Evolutionary conservation across 768 basidiomycete genomes (phyloP).

Genomic region (Pholiota microspora): DNA sequence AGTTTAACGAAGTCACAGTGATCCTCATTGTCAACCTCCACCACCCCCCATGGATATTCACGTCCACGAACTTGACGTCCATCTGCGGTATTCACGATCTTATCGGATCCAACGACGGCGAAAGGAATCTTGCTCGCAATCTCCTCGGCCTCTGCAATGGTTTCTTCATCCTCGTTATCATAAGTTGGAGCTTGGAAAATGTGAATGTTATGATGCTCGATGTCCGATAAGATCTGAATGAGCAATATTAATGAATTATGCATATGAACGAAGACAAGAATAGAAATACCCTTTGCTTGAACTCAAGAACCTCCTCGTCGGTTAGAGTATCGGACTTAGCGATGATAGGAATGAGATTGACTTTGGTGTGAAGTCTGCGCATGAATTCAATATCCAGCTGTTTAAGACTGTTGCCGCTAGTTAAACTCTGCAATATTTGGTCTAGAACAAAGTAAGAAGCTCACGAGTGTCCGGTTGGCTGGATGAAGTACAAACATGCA

Average conservation of each 20-base stretch:
- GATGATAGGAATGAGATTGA: constrained; percentile 98
- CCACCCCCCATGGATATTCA: constrained; percentile 96
- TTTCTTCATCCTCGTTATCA: constrained; percentile 98
- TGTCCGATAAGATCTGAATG: constrained; percentile 83
- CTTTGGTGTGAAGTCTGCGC: constrained; percentile 94
- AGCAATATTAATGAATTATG: constrained; percentile 3
- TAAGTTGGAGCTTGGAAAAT: constrained; percentile 98
- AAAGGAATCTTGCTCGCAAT: constrained; percentile 99
- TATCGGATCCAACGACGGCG: constrained; percentile 94
- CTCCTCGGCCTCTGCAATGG: constrained; percentile 94
- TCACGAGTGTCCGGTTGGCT: constrained; percentile 97
- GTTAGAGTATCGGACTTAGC: constrained; percentile 98
- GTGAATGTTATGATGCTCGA: constrained; percentile 91
- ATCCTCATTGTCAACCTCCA: constrained; percentile 98
- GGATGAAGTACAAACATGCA: constrained; percentile 98
- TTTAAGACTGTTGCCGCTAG: constrained; percentile 64
- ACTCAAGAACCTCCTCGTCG: constrained; percentile 89
- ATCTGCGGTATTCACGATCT: constrained; percentile 75
- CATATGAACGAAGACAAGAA: constrained; percentile 4
- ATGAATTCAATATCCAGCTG: constrained; percentile 99
- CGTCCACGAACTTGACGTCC: constrained; percentile 94
- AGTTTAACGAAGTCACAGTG: constrained; percentile 99
- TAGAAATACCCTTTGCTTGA: constrained; percentile 82
- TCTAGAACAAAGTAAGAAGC: constrained; percentile 34
- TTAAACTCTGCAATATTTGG: background rate